Evolutionary conservation across 2,329 filamentous ascomycete species (phyloP).

Genomic region (Thielaviopsis ethacetica): DNA sequence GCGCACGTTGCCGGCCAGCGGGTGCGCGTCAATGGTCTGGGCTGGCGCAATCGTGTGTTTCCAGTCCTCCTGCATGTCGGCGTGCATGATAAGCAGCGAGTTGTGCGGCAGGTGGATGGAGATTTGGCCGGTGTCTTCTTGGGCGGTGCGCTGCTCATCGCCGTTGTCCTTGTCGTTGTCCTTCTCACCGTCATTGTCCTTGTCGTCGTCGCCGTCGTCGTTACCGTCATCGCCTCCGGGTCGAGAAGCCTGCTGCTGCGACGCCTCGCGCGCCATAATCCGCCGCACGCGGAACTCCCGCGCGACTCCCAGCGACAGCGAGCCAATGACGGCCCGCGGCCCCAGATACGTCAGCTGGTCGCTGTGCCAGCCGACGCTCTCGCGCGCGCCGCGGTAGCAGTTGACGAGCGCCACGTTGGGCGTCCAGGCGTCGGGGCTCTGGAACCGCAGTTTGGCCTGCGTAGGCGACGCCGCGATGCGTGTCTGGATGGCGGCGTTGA

Average conservation of each 20-base stretch:
- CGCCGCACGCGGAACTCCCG: constrained; percentile 79
- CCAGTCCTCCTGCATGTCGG: constrained; percentile 95
- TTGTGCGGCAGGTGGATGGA: constrained; percentile 91
- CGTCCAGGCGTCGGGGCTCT: constrained; percentile 56
- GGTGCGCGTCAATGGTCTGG: constrained; percentile 66
- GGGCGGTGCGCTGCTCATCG: constrained; percentile 46
- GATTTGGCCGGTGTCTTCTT: constrained; percentile 53
- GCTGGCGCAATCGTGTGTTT: constrained; percentile 75
- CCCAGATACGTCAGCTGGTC: constrained; percentile 91
- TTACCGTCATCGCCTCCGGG: too few species aligned
- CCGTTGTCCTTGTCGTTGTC: constrained; percentile 20
- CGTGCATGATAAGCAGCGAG: constrained; percentile 86
- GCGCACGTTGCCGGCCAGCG: constrained; percentile 58
- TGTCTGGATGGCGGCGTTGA: constrained; percentile 60
- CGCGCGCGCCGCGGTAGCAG: constrained; percentile 66
- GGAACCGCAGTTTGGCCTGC: constrained; percentile 53
- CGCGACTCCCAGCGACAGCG: constrained; percentile 78
- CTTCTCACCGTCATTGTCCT: background rate
- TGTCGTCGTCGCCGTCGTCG: constrained; percentile 15
- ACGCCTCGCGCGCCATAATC: constrained; percentile 45
- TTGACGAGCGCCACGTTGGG: constrained; percentile 92
- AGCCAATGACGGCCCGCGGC: constrained; percentile 75
- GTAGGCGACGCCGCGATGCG: constrained; percentile 48
- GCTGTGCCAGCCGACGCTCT: constrained; percentile 82
- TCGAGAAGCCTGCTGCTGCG: constrained; percentile 7